These are phyloP conservation scores for Globisporangium mamillatum DNA, from an alignment of 352 stramenopile species.

Conservation along the genomic window DNA sequence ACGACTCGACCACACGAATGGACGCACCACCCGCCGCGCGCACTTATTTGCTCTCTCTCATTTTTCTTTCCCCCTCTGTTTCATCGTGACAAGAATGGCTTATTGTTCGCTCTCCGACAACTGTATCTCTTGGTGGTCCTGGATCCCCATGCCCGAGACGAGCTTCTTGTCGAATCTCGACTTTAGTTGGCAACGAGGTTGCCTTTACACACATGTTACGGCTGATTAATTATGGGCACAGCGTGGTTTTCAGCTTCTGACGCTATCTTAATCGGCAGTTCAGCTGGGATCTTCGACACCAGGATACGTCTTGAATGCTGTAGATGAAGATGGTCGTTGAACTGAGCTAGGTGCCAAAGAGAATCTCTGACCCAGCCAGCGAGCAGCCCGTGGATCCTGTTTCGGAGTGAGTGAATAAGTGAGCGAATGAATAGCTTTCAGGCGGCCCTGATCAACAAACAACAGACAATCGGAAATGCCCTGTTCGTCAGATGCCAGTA, in stretches of 20 bases:
- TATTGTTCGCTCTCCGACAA: too few species aligned
- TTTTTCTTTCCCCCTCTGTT: background rate
- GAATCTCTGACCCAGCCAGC: background rate
- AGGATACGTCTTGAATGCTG: background rate
- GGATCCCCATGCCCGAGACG: too few species aligned
- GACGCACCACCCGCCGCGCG: background rate
- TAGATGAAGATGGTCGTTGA: background rate
- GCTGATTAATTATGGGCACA: background rate
- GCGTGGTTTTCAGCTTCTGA: background rate
- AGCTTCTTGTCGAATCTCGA: too few species aligned
- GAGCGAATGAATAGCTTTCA: too few species aligned
- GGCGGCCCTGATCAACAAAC: too few species aligned
- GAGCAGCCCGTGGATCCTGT: too few species aligned
- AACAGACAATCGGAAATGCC: too few species aligned
- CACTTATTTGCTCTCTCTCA: background rate
- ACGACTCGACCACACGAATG: background rate
- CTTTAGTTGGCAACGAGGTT: too few species aligned
- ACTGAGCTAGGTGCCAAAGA: background rate
- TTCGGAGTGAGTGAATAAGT: too few species aligned
- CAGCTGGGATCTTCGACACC: background rate
- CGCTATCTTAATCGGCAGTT: background rate
- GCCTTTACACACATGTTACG: background rate
- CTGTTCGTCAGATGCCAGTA: too few species aligned
- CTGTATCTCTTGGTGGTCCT: background rate
- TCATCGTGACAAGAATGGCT: background rate